Evolutionary conservation across 371 early-diverging fungal species (phyloP), one percentile per base, ranked within the genome.

Genomic region (Mucor velutinosus): DNA sequence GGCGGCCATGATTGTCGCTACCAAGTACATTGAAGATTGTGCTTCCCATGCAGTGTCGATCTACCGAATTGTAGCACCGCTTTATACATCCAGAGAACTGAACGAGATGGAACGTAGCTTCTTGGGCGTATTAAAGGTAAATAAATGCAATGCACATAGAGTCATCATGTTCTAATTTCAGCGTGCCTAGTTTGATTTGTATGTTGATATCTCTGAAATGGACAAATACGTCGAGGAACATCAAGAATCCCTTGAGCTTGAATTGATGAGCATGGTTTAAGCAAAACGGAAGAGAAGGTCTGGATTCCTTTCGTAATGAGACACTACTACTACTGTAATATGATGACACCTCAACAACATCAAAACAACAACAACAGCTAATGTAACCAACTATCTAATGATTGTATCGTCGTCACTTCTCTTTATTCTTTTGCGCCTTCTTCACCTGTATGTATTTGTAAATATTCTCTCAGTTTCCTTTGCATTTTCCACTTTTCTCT

Each of bases 1-100:
- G 66, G 90, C 90, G 4, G 87, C 93, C 19, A 76, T 91, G 62
- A 75, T 93, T 65, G 77, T 90, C 8, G 91, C 92, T 3, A 89
- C 89, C 60, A 93, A 87, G 74, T 89, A 81, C 59, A 77, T 82
- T 37, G 88, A 91, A 49, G 90, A 91, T 60, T 77, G 77, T 66
- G 76, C 78, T n/a, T 60, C 75, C 4, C 72, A 75, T 64, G 75
- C 77, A 19, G 57, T 69, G 25, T 61, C 70, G 33, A 76, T 82
- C 55, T 75, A 71, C 60, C 65, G 64, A 19, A 62, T 74, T 49
- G 77, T 79, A 21, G 67, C 78, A 3, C 75, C 77, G 12, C 69
- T 90, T 17, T 92, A 89, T 62, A 74, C 84, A n/a, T 71, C 78
- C 23, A 68, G 76, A 61, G 90, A 92, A 64, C 76, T 92, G 58